These are phyloP conservation scores for Rhizopus sp. DNA, from an alignment of 371 early-diverging fungal genomes.

Conservation along the genomic window DNA sequence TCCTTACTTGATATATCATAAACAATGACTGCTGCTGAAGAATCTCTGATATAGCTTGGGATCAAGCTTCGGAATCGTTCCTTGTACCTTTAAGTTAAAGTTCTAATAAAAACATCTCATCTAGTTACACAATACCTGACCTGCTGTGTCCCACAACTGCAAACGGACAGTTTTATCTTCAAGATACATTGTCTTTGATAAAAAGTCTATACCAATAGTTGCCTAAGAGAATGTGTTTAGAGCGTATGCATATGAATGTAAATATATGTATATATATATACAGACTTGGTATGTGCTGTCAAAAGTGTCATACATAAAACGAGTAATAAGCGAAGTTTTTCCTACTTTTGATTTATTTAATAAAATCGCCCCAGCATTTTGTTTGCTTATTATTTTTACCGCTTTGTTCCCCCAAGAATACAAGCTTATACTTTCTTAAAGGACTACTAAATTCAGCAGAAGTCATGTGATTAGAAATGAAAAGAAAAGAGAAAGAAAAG, in stretches of 20 bases:
- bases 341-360: constrained; percentile 70
- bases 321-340: constrained; percentile 97
- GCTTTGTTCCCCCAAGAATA: constrained; percentile 93
- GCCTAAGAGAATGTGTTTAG: constrained; percentile 62
- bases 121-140: constrained; percentile 73
- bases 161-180: constrained; percentile 96
- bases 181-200: constrained; percentile 98
- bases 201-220: constrained; percentile 99
- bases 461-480: constrained; percentile 8
- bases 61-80: constrained; percentile 97
- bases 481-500: constrained; percentile 4
- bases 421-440: constrained; percentile 84
- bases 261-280: background rate
- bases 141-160: constrained; percentile 99
- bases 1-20: constrained; percentile 92
- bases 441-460: constrained; percentile 54
- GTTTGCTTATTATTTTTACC: constrained; percentile 57
- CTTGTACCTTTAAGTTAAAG: constrained; percentile 31
- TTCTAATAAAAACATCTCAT: background rate
- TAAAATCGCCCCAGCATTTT: background rate
- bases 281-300: constrained; percentile 90
- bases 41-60: constrained; percentile 98
- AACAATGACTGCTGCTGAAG: constrained; percentile 97
- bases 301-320: constrained; percentile 98
- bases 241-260: background rate